These are phyloP conservation scores for Podila horticola DNA, from an alignment of 192 early-diverging fungal species.

Conservation along the genomic window DNA sequence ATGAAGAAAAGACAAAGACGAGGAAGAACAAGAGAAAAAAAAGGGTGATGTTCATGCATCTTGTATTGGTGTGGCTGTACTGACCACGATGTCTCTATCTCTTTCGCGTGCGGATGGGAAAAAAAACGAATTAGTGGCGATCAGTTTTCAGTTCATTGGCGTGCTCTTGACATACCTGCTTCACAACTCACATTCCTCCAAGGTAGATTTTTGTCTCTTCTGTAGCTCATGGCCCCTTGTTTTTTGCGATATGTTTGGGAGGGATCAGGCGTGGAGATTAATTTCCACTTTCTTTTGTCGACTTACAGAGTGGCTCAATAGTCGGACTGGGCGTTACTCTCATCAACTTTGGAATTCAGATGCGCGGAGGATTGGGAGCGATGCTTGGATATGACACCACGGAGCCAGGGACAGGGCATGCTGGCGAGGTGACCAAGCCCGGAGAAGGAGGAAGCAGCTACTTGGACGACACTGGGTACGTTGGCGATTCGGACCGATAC, in stretches of 20 bases:
- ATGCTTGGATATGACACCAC: conserved; percentile 13
- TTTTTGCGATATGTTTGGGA: no score
- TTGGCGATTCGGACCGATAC: conserved; percentile 6
- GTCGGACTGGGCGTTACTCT: conserved; percentile 81
- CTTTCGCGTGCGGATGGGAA: not conserved
- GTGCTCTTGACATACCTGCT: conserved; percentile 90
- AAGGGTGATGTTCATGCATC: not conserved
- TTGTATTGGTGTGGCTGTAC: not conserved
- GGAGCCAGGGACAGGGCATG: not conserved
- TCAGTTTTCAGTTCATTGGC: conserved; percentile 80
- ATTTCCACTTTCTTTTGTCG: no score
- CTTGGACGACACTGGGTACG: conserved; percentile 27
- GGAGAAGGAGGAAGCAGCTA: not conserved
- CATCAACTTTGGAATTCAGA: conserved; percentile 81
- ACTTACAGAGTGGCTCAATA: conserved; percentile 76
- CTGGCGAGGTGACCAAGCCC: conserved; percentile 35
- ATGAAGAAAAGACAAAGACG: not conserved
- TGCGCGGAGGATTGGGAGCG: conserved; percentile 59
- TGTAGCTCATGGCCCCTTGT: not conserved
- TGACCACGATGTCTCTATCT: not conserved
- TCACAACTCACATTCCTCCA: conserved; percentile 89
- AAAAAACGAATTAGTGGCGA: conserved; percentile 56
- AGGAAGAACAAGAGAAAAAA: not conserved
- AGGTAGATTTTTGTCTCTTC: conserved; percentile 26
- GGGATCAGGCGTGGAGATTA: no score